phyloP scores from a whole-genome alignment of 805 yeast species.

The Candida sonorensis region DNA sequence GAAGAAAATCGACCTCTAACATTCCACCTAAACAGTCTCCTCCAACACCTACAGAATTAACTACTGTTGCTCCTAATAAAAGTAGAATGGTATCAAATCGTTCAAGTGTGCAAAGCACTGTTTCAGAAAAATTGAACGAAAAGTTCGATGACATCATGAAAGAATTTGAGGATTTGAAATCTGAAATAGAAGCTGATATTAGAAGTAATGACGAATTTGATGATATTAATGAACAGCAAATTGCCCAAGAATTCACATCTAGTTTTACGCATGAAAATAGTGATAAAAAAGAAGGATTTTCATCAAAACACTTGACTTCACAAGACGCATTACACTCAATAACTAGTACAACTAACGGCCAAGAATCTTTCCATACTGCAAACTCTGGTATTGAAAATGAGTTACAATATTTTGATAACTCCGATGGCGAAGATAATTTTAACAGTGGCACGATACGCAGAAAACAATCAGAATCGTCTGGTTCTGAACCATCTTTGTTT shows the following conservation, averaged over 20 bases:
- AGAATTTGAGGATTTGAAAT: conserved; percentile 23
- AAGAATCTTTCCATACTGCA: conserved; percentile 22
- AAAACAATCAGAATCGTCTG: no score
- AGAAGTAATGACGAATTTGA: conserved; percentile 2
- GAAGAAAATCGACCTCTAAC: conserved; percentile 1
- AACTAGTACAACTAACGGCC: conserved; percentile 14
- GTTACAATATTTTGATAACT: neutral
- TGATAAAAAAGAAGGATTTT: neutral
- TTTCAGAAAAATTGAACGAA: conserved; percentile 15
- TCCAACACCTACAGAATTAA: neutral
- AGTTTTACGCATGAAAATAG: no score
- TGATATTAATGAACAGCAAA: neutral
- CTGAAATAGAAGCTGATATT: conserved; percentile 20
- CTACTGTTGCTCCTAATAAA: no score
- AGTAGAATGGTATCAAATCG: no score
- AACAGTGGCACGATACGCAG: no score
- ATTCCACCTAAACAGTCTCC: conserved; percentile 1
- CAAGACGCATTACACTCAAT: conserved; percentile 7
- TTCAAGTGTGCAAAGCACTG: conserved; percentile 2
- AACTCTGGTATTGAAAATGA: conserved; percentile 2
- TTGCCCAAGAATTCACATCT: neutral
- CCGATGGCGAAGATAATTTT: no score
- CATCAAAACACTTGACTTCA: no score
- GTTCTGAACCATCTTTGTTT: conserved; percentile 12
- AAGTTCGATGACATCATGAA: conserved; percentile 27